These are phyloP conservation scores for Chiua virens DNA, from an alignment of 768 basidiomycete species.

Conservation along the genomic window DNA sequence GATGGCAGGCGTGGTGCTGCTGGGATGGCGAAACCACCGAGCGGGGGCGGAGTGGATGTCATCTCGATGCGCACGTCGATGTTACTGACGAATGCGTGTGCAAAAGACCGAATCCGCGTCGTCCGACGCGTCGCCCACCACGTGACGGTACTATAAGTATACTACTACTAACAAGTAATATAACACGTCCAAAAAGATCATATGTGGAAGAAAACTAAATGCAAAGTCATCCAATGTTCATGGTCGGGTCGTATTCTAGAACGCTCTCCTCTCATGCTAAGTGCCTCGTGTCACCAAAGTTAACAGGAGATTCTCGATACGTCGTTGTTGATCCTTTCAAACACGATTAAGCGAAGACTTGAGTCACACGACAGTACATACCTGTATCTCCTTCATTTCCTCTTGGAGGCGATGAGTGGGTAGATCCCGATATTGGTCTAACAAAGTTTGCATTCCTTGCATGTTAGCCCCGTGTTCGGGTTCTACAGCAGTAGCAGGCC, in stretches of 20 bases:
- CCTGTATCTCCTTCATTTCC: conserved; percentile 84
- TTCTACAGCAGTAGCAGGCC: conserved; percentile 23
- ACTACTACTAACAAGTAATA: neutral
- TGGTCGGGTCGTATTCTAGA: neutral
- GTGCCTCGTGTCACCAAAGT: conserved; percentile 68
- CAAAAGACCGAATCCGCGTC: no score
- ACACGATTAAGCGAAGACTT: neutral
- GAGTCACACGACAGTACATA: conserved; percentile 28
- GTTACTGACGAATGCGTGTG: neutral
- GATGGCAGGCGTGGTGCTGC: conserved; percentile 53
- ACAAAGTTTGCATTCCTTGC: conserved; percentile 55
- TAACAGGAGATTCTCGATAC: conserved; percentile 72
- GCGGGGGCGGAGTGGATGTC: conserved; percentile 52
- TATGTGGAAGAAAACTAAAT: neutral
- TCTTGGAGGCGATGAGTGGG: conserved; percentile 69
- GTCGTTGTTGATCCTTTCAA: conserved; percentile 65
- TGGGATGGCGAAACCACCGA: conserved; percentile 42
- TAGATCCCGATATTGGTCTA: conserved; percentile 62
- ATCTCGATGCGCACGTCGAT: conserved; percentile 14
- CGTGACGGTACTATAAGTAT: conserved; percentile 6
- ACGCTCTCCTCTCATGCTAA: conserved; percentile 39
- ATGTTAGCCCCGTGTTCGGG: conserved; percentile 42
- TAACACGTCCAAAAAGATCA: neutral
- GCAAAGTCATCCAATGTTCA: neutral
- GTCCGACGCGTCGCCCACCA: conserved; percentile 15